These are phyloP conservation scores for Oryza rufipogon DNA, from an alignment of 176 grass and related monocot species.

Conservation along the genomic window DNA sequence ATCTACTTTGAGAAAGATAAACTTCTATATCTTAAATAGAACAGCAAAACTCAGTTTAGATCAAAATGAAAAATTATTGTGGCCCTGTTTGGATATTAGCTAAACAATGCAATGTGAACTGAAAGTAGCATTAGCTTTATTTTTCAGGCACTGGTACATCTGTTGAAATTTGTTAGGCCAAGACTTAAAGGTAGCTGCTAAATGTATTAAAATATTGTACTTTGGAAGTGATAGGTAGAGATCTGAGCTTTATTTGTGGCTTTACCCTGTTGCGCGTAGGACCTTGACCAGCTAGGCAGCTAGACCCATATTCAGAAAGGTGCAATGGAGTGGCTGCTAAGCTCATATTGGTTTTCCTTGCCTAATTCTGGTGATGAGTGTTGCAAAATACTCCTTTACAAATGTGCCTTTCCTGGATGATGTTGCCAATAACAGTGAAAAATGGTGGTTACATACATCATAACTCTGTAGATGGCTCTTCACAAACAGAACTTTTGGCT, in stretches of 20 bases:
- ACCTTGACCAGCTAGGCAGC: conserved; percentile 36
- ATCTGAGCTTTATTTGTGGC: conserved; percentile 23
- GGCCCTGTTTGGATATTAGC: not conserved
- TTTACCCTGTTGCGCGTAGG: not conserved
- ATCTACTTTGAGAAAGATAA: not conserved
- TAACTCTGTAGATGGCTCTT: not conserved
- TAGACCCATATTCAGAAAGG: conserved; percentile 25
- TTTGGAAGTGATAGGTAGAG: conserved; percentile 20
- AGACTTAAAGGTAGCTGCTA: conserved; percentile 24
- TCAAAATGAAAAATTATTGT: conserved; percentile 1
- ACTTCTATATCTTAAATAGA: conserved; percentile 1
- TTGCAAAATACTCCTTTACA: not conserved
- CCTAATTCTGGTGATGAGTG: conserved; percentile 2
- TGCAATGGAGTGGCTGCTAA: conserved; percentile 41
- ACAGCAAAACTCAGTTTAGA: conserved; percentile 15
- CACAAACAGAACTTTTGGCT: conserved; percentile 2
- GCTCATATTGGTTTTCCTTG: not conserved
- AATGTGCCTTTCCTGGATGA: not conserved
- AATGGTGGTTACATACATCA: conserved; percentile 15
- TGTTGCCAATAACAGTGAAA: conserved; percentile 22
- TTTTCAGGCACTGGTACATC: not conserved
- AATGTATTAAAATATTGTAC: conserved; percentile 3
- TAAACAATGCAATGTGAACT: conserved; percentile 14
- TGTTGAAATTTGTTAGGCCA: not conserved
- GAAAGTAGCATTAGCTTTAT: conserved; percentile 11